These are phyloP conservation scores for Syncephalastrum monosporum DNA, from an alignment of 371 early-diverging fungal species.

Conservation along the genomic window DNA sequence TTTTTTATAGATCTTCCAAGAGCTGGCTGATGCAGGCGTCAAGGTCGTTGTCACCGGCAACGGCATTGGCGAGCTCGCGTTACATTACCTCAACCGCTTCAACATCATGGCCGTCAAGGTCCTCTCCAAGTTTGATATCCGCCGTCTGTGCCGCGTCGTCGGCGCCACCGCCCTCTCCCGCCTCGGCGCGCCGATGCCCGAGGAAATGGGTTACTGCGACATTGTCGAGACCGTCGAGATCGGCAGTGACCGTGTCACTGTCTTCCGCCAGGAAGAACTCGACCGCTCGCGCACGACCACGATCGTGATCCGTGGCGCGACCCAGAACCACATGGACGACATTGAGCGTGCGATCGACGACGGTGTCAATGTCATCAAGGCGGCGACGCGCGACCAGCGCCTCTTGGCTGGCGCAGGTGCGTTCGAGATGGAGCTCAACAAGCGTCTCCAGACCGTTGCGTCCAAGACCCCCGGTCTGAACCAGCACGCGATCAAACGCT, in stretches of 20 bases:
- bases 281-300: slow-evolving; percentile 87
- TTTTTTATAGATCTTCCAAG: slow-evolving; percentile 64
- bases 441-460: slow-evolving; percentile 68
- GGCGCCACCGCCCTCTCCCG: slow-evolving; percentile 94
- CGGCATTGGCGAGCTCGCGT: slow-evolving; percentile 90
- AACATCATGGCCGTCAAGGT: slow-evolving; percentile 90
- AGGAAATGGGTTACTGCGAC: slow-evolving; percentile 97
- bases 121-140: slow-evolving; percentile 94
- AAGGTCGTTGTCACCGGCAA: slow-evolving; percentile 92
- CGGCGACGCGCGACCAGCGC: slow-evolving; percentile 85
- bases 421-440: slow-evolving; percentile 90
- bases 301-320: slow-evolving; percentile 96
- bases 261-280: slow-evolving; percentile 85
- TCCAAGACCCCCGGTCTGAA: slow-evolving; percentile 92
- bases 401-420: slow-evolving; percentile 97
- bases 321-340: slow-evolving; percentile 97
- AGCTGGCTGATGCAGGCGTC: slow-evolving; percentile 89
- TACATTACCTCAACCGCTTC: slow-evolving; percentile 93
- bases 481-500: slow-evolving; percentile 96
- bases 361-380: slow-evolving; percentile 97
- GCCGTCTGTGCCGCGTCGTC: slow-evolving; percentile 91
- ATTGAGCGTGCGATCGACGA: slow-evolving; percentile 98
- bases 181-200: slow-evolving; percentile 90
- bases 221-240: slow-evolving; percentile 95
- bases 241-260: slow-evolving; percentile 95